phyloP scores from a whole-genome alignment of 768 basidiomycete genomes.

The Flagelloscypha sp. region DNA sequence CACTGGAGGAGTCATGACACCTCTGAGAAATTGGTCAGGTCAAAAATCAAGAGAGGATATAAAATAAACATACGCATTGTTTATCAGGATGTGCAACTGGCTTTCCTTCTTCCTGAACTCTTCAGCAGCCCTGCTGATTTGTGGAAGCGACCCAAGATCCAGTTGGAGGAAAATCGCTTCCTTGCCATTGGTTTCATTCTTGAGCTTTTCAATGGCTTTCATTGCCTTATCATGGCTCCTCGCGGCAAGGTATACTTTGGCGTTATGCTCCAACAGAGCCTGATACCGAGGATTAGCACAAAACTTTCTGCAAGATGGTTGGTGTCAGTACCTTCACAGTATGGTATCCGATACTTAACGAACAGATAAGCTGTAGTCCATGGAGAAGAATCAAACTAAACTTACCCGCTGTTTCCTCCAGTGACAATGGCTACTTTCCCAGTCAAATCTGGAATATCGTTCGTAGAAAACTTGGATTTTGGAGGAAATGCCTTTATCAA shows the following conservation, averaged over 20 bases:
- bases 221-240: conserved; percentile 17
- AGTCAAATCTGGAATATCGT: conserved; percentile 23
- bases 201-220: conserved; percentile 22
- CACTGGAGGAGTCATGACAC: conserved; percentile 14
- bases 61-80: conserved; percentile 17
- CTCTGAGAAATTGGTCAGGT: conserved; percentile 4
- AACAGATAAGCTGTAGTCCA: not conserved
- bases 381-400: not conserved
- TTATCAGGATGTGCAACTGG: conserved; percentile 12
- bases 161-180: conserved; percentile 21
- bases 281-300: too few species aligned
- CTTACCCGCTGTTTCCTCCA: conserved; percentile 22
- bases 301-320: too few species aligned
- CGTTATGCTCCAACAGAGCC: conserved; percentile 21
- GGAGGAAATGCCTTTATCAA: too few species aligned
- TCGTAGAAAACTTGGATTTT: conserved; percentile 13
- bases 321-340: conserved; percentile 18
- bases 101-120: conserved; percentile 14
- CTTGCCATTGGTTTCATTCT: conserved; percentile 23
- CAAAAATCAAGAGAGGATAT: too few species aligned
- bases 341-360: conserved; percentile 17
- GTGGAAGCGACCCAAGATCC: conserved; percentile 18
- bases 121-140: conserved; percentile 15
- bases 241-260: conserved; percentile 28
- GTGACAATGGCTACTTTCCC: conserved; percentile 26